A percentile compares a stretch with the other conserved stretches of the same genome.
Evolutionary conservation across 805 yeast species (phyloP).

Genomic region (Ogataea paradorogensis): DNA sequence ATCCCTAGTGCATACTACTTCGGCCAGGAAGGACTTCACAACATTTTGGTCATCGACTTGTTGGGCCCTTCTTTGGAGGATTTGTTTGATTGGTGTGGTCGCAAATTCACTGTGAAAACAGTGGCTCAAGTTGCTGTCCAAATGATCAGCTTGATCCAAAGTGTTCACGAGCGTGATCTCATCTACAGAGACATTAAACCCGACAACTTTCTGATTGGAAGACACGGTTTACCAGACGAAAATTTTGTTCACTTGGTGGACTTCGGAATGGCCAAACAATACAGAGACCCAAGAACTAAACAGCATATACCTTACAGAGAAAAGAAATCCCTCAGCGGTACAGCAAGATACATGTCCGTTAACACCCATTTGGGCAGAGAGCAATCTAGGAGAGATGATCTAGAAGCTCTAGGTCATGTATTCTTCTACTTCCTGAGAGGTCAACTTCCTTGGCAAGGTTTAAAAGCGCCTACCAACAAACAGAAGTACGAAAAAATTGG

Average conservation of each 20-base stretch:
- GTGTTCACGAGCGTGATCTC: slow-evolving; percentile 83
- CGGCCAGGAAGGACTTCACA: slow-evolving; percentile 97
- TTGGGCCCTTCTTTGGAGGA: slow-evolving; percentile 96
- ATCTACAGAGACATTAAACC: slow-evolving; percentile 98
- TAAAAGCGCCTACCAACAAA: slow-evolving; percentile 96
- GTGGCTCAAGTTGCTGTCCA: slow-evolving; percentile 93
- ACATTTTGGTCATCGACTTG: slow-evolving; percentile 88
- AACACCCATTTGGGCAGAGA: slow-evolving; percentile 97
- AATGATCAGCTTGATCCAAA: slow-evolving; percentile 84
- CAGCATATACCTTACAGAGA: slow-evolving; percentile 96
- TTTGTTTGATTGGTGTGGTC: slow-evolving; percentile 96
- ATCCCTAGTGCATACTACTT: slow-evolving; percentile 96
- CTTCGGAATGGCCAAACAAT: slow-evolving; percentile 98
- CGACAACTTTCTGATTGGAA: slow-evolving; percentile 91
- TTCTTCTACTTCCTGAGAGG: slow-evolving; percentile 94
- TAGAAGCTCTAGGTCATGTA: slow-evolving; percentile 95
- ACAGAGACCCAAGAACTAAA: slow-evolving; percentile 93
- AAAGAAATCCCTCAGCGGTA: slow-evolving; percentile 91
- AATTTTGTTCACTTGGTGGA: slow-evolving; percentile 87
- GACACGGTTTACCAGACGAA: slow-evolving; percentile 80
- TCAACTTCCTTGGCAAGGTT: slow-evolving; percentile 97
- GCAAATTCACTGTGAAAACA: slow-evolving; percentile 82
- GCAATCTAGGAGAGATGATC: slow-evolving; percentile 93
- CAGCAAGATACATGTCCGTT: slow-evolving; percentile 98
- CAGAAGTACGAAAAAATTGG: slow-evolving; percentile 98